Percentiles rank a stretch among this genome's conserved stretches.
Evolutionary conservation across 2,329 filamentous ascomycete species (phyloP).

Genomic region (Pseudogymnoascus sp.): DNA sequence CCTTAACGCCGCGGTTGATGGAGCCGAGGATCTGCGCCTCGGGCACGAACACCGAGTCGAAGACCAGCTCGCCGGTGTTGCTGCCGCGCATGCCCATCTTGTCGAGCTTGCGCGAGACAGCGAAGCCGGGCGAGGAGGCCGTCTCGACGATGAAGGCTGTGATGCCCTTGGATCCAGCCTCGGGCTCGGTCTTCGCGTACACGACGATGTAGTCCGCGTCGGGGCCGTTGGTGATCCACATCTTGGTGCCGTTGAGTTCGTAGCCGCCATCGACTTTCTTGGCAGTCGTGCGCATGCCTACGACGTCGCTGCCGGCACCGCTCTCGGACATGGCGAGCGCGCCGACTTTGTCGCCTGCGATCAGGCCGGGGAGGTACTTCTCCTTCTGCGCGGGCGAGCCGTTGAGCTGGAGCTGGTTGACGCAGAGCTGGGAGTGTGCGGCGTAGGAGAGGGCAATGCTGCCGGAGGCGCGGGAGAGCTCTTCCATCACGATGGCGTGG

Average conservation of each 20-base stretch:
- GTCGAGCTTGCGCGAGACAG: slow-evolving; percentile 83
- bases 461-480: slow-evolving; percentile 78
- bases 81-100: slow-evolving; percentile 98
- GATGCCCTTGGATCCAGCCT: slow-evolving; percentile 78
- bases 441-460: slow-evolving; percentile 88
- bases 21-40: slow-evolving; percentile 71
- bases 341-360: slow-evolving; percentile 74
- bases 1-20: slow-evolving; percentile 74
- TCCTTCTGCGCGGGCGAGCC: slow-evolving; percentile 72
- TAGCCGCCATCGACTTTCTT: slow-evolving; percentile 78
- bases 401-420: slow-evolving; percentile 93
- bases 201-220: slow-evolving; percentile 90
- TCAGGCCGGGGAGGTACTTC: slow-evolving; percentile 70
- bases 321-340: slow-evolving; percentile 94
- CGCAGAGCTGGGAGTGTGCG: slow-evolving; percentile 90
- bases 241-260: slow-evolving; percentile 82
- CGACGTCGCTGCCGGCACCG: slow-evolving; percentile 84
- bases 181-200: slow-evolving; percentile 90
- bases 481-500: slow-evolving; percentile 92
- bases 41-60: slow-evolving; percentile 87
- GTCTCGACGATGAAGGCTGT: slow-evolving; percentile 86
- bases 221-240: slow-evolving; percentile 99
- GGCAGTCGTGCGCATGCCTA: slow-evolving; percentile 87
- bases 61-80: slow-evolving; percentile 90
- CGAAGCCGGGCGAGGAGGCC: slow-evolving; percentile 60